phyloP scores from a whole-genome alignment of 148 eudicot genomes.

The Amaranthus hypochondriacus region DNA sequence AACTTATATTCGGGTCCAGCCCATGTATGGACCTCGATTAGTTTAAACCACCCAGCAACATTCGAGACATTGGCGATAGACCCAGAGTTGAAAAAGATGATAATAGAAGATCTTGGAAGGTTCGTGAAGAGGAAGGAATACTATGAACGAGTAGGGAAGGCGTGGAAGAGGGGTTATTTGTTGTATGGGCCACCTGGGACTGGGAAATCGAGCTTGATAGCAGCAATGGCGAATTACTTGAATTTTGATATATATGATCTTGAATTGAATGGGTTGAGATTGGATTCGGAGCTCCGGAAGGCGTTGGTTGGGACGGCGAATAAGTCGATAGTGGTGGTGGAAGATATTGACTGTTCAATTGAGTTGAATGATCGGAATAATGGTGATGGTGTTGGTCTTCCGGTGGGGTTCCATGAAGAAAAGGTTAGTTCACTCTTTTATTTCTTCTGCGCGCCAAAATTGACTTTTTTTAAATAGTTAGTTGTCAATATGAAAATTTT shows the following conservation, averaged over 20 bases:
- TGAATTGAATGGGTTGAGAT: slow-evolving; percentile 31
- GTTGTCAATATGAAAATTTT: too few species aligned
- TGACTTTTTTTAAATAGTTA: too few species aligned
- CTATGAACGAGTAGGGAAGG: slow-evolving; percentile 50
- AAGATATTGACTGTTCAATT: slow-evolving; percentile 51
- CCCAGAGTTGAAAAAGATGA: slow-evolving; percentile 22
- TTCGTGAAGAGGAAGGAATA: slow-evolving; percentile 43
- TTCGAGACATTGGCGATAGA: slow-evolving; percentile 58
- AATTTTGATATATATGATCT: slow-evolving; percentile 49
- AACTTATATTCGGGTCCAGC: neutral
- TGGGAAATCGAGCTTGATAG: slow-evolving; percentile 60
- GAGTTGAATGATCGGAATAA: slow-evolving; percentile 31
- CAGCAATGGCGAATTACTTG: slow-evolving; percentile 57
- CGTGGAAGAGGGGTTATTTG: slow-evolving; percentile 67
- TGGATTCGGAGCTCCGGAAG: slow-evolving; percentile 35
- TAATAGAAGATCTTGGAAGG: slow-evolving; percentile 41
- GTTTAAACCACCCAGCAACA: slow-evolving; percentile 50
- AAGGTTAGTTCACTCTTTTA: neutral
- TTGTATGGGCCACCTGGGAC: slow-evolving; percentile 61
- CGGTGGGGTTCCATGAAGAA: neutral
- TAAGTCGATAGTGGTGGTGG: slow-evolving; percentile 47
- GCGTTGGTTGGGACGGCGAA: slow-evolving; percentile 39
- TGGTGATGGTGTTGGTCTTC: neutral
- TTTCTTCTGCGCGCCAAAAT: neutral
- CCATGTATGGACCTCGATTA: slow-evolving; percentile 34